phyloP scores from a whole-genome alignment of 106 monocot species.

The Apostasia ramifera region DNA sequence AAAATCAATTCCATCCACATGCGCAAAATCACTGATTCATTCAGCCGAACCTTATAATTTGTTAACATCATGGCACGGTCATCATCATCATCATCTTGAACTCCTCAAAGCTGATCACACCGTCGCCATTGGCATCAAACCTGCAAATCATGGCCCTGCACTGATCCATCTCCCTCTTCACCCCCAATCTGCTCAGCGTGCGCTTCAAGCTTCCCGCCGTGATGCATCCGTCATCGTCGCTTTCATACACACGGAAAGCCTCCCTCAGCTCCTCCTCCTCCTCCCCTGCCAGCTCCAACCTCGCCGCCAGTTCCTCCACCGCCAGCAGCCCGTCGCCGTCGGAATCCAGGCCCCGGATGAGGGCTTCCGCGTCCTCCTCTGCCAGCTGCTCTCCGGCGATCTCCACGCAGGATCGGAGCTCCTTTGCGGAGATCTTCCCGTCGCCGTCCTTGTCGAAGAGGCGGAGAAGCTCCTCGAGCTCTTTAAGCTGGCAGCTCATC shows the following conservation, averaged over 20 bases:
- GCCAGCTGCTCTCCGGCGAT: not conserved
- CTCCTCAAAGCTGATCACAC: conserved; percentile 50
- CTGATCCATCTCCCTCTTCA: conserved; percentile 19
- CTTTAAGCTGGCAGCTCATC: not conserved
- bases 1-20: no score
- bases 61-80: no score
- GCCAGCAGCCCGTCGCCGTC: not conserved
- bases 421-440: not conserved
- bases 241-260: not conserved
- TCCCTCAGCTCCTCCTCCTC: not conserved
- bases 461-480: not conserved
- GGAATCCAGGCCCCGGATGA: not conserved
- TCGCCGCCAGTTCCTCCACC: not conserved
- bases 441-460: not conserved
- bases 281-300: not conserved
- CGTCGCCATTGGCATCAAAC: conserved; percentile 58
- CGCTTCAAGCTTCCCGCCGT: conserved; percentile 43
- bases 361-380: not conserved
- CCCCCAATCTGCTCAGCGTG: conserved; percentile 33
- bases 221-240: conserved; percentile 18
- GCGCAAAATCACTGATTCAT: no score
- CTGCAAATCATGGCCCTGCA: conserved; percentile 43
- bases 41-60: no score
- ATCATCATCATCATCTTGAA: conserved; percentile 51
- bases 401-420: not conserved